Conservation (phyloP, 2,329 filamentous ascomycete genomes). For the Monilinia laxa region DNA sequence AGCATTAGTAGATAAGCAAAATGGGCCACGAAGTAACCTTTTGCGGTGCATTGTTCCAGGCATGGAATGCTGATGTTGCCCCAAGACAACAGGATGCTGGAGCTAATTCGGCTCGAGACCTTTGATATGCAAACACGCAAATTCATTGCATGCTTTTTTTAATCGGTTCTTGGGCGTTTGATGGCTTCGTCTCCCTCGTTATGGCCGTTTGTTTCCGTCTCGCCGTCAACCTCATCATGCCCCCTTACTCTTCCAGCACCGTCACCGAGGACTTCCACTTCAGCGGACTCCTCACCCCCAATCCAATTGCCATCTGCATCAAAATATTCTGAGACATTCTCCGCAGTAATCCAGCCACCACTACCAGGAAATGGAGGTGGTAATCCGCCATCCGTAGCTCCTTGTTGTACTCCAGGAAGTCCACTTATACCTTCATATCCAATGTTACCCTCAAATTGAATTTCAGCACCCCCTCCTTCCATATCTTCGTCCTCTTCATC, state of each 20-base stretch:
- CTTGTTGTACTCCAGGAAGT: constrained; percentile 54
- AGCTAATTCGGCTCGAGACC: not conserved
- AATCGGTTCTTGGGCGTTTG: constrained; percentile 17
- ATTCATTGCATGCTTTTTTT: not conserved
- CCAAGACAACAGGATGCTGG: not conserved
- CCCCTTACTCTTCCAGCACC: constrained; percentile 60
- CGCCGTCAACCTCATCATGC: constrained; percentile 53
- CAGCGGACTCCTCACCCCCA: constrained; percentile 41
- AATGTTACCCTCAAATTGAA: constrained; percentile 54
- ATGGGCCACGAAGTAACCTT: not conserved
- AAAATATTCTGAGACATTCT: constrained; percentile 84
- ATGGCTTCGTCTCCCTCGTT: constrained; percentile 43
- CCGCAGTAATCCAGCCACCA: constrained; percentile 84
- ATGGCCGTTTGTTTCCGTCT: constrained; percentile 40
- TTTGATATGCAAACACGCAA: not conserved
- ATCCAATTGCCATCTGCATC: constrained; percentile 81
- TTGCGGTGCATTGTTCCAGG: not conserved
- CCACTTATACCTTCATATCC: constrained; percentile 57
- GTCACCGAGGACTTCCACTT: constrained; percentile 55
- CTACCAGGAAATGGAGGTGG: constrained; percentile 72
- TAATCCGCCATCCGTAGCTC: constrained; percentile 50
- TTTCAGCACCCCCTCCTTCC: constrained; percentile 47
- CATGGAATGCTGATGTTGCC: not conserved
- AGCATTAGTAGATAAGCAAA: not conserved
- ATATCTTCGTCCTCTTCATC: constrained; percentile 60